Evolutionary conservation across 352 stramenopile genomes (phyloP).

Genomic region (Globisporangium lucens): DNA sequence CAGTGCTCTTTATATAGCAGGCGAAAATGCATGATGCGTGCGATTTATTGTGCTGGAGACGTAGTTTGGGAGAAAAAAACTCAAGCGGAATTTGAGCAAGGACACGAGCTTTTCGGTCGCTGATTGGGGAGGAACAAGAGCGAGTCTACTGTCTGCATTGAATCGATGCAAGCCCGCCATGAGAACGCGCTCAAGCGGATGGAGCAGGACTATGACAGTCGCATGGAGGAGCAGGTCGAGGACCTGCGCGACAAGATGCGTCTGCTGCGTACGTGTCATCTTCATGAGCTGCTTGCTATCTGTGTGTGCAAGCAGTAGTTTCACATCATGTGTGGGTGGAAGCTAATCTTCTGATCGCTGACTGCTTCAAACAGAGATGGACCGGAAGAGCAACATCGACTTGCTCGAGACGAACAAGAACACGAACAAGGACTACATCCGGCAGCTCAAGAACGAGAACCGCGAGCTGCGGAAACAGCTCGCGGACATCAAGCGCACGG

Average conservation of each 20-base stretch:
- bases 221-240: conserved; percentile 83
- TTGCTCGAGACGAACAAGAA: conserved; percentile 85
- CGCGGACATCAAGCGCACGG: conserved; percentile 68
- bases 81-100: not conserved
- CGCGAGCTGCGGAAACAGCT: conserved; percentile 85
- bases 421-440: conserved; percentile 89
- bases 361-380: conserved; percentile 50
- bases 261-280: conserved; percentile 55
- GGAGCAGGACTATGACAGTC: conserved; percentile 77
- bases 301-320: not conserved
- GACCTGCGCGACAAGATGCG: conserved; percentile 85
- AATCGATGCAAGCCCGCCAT: conserved; percentile 53
- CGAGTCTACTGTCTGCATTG: not conserved
- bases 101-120: not conserved
- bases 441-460: conserved; percentile 86
- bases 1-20: conserved; percentile 10
- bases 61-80: conserved; percentile 5
- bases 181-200: conserved; percentile 73
- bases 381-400: conserved; percentile 84
- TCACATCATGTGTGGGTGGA: not conserved
- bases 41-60: not conserved
- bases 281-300: not conserved
- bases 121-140: not conserved
- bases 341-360: not conserved
- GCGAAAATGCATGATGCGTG: not conserved